A percentile compares a stretch with the other conserved stretches of the same genome.
phyloP scores from a whole-genome alignment of 768 basidiomycete genomes.

The Termitomyces sp. region DNA sequence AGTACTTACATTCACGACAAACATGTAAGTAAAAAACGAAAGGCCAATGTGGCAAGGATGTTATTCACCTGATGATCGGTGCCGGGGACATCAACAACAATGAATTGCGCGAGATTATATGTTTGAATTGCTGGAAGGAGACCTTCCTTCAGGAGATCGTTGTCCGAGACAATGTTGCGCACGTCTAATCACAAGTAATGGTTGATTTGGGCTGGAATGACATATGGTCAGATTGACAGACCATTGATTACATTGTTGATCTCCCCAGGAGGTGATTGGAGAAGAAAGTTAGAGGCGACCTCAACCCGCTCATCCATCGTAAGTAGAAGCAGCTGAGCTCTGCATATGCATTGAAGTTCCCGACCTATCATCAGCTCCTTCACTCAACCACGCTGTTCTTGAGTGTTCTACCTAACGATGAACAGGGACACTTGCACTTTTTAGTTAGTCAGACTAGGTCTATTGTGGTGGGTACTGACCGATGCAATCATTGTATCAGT shows the following conservation, averaged over 20 bases:
- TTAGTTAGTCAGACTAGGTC: not conserved
- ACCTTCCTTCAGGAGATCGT: slow-evolving; percentile 75
- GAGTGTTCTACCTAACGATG: no score
- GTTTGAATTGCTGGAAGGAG: slow-evolving; percentile 74
- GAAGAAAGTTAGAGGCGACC: slow-evolving; percentile 72
- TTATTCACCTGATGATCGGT: slow-evolving; percentile 66
- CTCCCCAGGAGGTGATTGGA: slow-evolving; percentile 93
- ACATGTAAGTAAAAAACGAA: no score
- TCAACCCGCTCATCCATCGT: slow-evolving; percentile 71
- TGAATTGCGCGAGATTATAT: slow-evolving; percentile 89
- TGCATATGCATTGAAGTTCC: slow-evolving; percentile 6
- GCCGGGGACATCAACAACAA: slow-evolving; percentile 80
- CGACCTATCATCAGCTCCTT: slow-evolving; percentile 1
- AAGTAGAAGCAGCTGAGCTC: not conserved
- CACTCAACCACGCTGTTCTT: not conserved
- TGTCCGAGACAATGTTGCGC: slow-evolving; percentile 84
- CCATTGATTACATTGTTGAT: slow-evolving; percentile 96
- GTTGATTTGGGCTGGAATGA: not conserved
- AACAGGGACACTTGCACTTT: not conserved
- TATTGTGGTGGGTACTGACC: no score
- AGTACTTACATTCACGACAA: no score
- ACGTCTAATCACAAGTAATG: slow-evolving; percentile 55
- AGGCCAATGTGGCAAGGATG: slow-evolving; percentile 7
- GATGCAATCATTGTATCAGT: not conserved
- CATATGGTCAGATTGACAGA: slow-evolving; percentile 26